Evolutionary conservation across 768 basidiomycete species (phyloP), one percentile per base, ranked within the genome.

Genomic region (Hygrophorus russula): DNA sequence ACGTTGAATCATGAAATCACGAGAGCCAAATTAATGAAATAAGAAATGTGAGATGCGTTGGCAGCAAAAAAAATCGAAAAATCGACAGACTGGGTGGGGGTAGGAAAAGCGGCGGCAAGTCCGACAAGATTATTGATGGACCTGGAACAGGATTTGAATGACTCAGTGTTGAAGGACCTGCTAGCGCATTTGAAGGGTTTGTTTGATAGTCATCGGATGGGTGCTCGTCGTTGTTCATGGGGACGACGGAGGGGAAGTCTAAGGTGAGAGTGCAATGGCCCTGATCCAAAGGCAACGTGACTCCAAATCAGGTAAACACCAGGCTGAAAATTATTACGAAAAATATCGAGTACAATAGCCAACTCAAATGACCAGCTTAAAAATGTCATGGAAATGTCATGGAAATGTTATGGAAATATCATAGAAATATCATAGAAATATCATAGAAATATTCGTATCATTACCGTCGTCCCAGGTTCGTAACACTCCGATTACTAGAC

Each of bases 381-480:
- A n/a, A n/a, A n/a, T n/a, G n/a, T n/a, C n/a, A n/a, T n/a, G n/a
- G n/a, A n/a, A n/a, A n/a, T n/a, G 31, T 9, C n/a, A 32, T 32
- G 10, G 24, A 24, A 24, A 24, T 24, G 7, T 24, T 7, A 24
- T 24, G 7, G 24, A 24, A 35, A 13, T 30, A 40, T 38, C 24
- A 46, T 45, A 45, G 7, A 46, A 46, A 27, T 34, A n/a, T 33
- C 42, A 39, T 38, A 38, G 36, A 31, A 38, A 19, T 38, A 42
- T 39, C 30, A 3, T 18, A 15, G 12, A 27, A 14, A n/a, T n/a
- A n/a, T n/a, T n/a, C n/a, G n/a, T n/a, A n/a, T 17, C 18, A 42
- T 56, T 49, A 63, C 56, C 60, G 63, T 36, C 69, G 65, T 38
- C 68, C 60, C 37, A 78, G 54, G 47, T 73, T 76, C 15, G 71